Base-by-base conservation (phyloP, 2,329 filamentous ascomycete genomes). In the Botrytis pseudocinerea region DNA sequence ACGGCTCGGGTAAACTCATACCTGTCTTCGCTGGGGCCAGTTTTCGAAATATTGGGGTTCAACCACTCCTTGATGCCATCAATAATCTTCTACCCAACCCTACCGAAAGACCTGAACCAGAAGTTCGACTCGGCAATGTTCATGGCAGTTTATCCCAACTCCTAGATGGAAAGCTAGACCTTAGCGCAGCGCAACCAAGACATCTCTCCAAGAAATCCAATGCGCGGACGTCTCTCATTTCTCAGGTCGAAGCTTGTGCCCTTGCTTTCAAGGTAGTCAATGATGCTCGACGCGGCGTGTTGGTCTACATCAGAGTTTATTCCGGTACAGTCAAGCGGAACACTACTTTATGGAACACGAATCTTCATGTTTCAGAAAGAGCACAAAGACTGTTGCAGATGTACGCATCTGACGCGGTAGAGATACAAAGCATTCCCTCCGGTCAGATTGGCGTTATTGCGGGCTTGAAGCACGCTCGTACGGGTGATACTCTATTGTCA, bases 371-470 rank as follows among this genome's bases (percentile, higher is more conserved):
- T n/a, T 90, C 91, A 0, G 96, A 98, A 80, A 89, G 91, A 68
- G 92, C 93, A 0, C 91, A 94, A 71, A 91, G 92, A 5, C 87
- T 98, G 51, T 84, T 98, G 72, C 94, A 95, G 77, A 97, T 98
- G 85, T 97, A 96, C 74, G 96, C 94, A 69, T 91, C 91, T 51
- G 93, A 97, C 79, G 92, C 95, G 0, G 89, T 97, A 25, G 94
- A 98, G 76, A 91, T 98, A 35, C 88, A 91, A 32, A 89, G 91
- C 42, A 92, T 99, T 54, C 85, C 89, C 4, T 90, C 93, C 0
- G 96, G 96, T 0, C 95, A 98, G 80, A 99, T 99, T 74, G 96
- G 96, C 46, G 96, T 97, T 6, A 91, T 99, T 69, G 91, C 93
- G 22, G 96, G 95, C 0, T 87, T 98, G 28, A 98, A 97, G 81